These are phyloP conservation scores for Bothriochloa decipiens DNA, from an alignment of 176 grass and related monocot species.

Conservation along the genomic window DNA sequence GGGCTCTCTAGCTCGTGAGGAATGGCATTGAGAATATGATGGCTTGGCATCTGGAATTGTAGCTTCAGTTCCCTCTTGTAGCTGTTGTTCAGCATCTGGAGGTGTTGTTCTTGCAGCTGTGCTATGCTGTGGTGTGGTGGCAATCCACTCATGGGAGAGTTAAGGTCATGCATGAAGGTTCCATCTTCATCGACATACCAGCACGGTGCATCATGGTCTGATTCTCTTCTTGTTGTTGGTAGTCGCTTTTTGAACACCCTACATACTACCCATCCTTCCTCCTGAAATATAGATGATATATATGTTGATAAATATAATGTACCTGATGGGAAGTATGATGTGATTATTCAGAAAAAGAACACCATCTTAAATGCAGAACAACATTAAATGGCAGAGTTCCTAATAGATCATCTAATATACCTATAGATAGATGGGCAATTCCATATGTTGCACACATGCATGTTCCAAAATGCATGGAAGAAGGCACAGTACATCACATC, in stretches of 20 bases:
- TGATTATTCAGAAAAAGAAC: background rate
- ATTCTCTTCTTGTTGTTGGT: slow-evolving; percentile 65
- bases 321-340: background rate
- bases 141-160: slow-evolving; percentile 63
- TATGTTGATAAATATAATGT: background rate
- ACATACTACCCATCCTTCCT: slow-evolving; percentile 99
- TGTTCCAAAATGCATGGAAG: background rate
- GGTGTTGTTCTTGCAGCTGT: slow-evolving; percentile 60
- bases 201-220: slow-evolving; percentile 72
- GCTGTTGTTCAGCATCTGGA: slow-evolving; percentile 56
- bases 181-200: slow-evolving; percentile 81
- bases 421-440: background rate
- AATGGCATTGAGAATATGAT: slow-evolving; percentile 56
- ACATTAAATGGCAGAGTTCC: background rate
- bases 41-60: slow-evolving; percentile 66
- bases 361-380: background rate
- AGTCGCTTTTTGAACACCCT: slow-evolving; percentile 92
- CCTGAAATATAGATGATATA: slow-evolving; percentile 49
- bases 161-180: slow-evolving; percentile 69
- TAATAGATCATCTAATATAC: background rate
- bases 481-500: background rate
- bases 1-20: slow-evolving; percentile 69
- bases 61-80: slow-evolving; percentile 70
- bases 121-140: slow-evolving; percentile 54
- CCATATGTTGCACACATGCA: background rate